A percentile compares a stretch with the other conserved stretches of the same genome.
phyloP scores from a whole-genome alignment of 2,329 filamentous ascomycete species.

The Ophioceras dolichostomum region DNA sequence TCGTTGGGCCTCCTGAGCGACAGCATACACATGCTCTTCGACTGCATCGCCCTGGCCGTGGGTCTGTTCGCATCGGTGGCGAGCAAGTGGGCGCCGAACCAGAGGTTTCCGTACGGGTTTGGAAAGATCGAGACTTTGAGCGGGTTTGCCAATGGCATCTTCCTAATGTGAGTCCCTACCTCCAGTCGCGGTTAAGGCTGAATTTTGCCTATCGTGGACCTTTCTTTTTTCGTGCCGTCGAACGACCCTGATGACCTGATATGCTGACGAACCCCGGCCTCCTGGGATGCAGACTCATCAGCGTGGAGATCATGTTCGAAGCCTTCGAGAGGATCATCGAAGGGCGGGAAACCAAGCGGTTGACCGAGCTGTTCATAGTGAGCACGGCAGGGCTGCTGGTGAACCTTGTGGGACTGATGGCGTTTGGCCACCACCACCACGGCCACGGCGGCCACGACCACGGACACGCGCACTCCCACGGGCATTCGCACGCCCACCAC shows the following conservation, averaged over 20 bases:
- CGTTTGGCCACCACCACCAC: conserved; percentile 62
- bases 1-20: conserved; percentile 92
- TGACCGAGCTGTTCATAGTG: conserved; percentile 80
- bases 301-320: conserved; percentile 91
- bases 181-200: too few species aligned
- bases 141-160: conserved; percentile 91
- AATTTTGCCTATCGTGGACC: not conserved
- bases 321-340: conserved; percentile 79
- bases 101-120: conserved; percentile 86
- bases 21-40: conserved; percentile 99
- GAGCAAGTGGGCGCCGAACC: conserved; percentile 89
- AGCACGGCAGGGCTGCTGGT: conserved; percentile 78
- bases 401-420: conserved; percentile 83
- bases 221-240: not conserved
- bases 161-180: conserved; percentile 63
- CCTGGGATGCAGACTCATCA: conserved; percentile 57
- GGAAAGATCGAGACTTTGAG: conserved; percentile 95
- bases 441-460: conserved; percentile 24
- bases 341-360: conserved; percentile 69
- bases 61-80: conserved; percentile 86
- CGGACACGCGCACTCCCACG: conserved; percentile 15
- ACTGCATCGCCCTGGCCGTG: conserved; percentile 84
- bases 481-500: conserved; percentile 26
- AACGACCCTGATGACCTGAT: not conserved
- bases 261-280: not conserved